phyloP scores from a whole-genome alignment of 176 grass and related monocot species.

The Luzula sylvatica region DNA sequence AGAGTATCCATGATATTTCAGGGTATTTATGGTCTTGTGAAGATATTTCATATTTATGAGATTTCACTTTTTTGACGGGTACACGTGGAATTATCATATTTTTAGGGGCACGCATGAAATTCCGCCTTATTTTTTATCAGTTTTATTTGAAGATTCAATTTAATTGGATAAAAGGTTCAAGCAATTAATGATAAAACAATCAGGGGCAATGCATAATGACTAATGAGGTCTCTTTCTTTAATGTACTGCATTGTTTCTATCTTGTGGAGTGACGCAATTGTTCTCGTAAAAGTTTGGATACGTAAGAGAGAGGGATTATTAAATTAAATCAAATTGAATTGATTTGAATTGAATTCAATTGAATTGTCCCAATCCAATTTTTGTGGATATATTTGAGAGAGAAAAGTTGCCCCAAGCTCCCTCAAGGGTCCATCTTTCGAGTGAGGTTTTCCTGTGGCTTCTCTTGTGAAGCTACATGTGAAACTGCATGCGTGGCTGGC shows the following conservation, averaged over 20 bases:
- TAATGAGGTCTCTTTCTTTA: background rate
- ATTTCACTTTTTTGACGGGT: too few species aligned
- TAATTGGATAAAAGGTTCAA: background rate
- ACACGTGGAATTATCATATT: background rate
- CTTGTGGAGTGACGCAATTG: background rate
- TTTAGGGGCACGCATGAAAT: background rate
- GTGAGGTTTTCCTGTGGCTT: background rate
- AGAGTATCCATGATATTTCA: too few species aligned
- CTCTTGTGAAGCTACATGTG: too few species aligned
- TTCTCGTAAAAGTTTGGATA: background rate
- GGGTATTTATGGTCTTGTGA: too few species aligned
- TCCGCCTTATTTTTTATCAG: background rate
- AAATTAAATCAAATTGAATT: constrained; percentile 7
- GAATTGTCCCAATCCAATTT: background rate
- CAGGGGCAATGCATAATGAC: background rate
- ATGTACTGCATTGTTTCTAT: background rate
- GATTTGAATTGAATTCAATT: background rate
- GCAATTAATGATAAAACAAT: background rate
- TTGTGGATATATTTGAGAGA: background rate
- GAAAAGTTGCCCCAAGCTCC: background rate
- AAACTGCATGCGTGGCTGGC: too few species aligned
- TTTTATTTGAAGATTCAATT: background rate
- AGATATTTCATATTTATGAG: too few species aligned
- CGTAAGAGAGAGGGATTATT: constrained; percentile 6
- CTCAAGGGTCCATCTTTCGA: constrained; percentile 1